Base-by-base conservation (phyloP, 495 filamentous ascomycete species). In the Podospora fimiseda region DNA sequence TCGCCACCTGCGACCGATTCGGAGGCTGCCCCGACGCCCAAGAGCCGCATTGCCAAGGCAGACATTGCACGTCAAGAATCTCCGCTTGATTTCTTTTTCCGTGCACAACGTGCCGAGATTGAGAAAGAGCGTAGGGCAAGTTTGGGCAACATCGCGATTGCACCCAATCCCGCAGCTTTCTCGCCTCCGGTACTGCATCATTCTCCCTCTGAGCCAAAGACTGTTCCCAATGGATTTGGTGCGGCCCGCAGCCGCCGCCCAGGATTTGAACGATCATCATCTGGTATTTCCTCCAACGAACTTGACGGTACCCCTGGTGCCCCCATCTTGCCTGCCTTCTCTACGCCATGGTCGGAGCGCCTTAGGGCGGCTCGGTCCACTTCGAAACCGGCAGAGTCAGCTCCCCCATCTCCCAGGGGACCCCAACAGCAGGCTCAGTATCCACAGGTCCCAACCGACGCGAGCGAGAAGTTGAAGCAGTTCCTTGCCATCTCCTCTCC, bases 41-140 rank as follows among this genome's bases (percentile, higher is more conserved):
- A 58, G 61, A 58, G 56, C 55, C 52, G 61, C 8, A 24, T 53
- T n/a, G 24, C 62, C 15, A 15, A 51, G 8, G 21, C 58, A 5
- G 40, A 64, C 22, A 45, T 59, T 15, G 30, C 64, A 66, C 47
- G 72, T 63, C 51, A 89, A 51, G 81, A 87, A 39, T 92, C 90
- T 18, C 89, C 90, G 1, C 73, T 97, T 8, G 90, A 96, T 57
- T 75, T 91, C 48, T 82, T 97, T 55, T 96, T 97, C 74, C 84
- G 84, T 51, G 89, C 89, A 38, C 87, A 94, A 58, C 78, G 85
- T 39, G 84, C 86, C 53, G 84, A 90, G 60, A 87, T 82, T 61
- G 85, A 83, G 33, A 73, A 80, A 53, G 73, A 71, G 53, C 77
- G 66, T 56, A 66, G 67, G 68, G 77, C 71, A 60, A 83, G 67